These are phyloP conservation scores for Coccomyxa sp. DNA, from an alignment of 139 green algal species.

Conservation along the genomic window DNA sequence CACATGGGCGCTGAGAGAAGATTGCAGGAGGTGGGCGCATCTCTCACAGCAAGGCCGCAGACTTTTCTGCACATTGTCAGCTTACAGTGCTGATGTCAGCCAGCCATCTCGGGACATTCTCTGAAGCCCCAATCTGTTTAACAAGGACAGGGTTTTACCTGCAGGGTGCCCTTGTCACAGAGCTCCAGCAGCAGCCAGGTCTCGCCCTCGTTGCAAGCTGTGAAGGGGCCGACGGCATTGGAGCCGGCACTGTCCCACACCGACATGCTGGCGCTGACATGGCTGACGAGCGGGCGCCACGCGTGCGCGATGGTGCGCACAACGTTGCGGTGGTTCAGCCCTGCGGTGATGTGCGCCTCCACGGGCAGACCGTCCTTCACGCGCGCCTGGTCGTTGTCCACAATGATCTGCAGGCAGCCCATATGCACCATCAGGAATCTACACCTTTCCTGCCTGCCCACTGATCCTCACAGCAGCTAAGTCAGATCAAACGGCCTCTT, in stretches of 20 bases:
- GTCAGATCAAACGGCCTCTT: no score
- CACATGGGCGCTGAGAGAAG: no score
- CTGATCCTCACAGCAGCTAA: no score
- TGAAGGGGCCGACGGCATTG: not conserved
- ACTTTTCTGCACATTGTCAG: no score
- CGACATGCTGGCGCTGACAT: not conserved
- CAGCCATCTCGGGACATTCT: no score
- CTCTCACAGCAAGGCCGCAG: no score
- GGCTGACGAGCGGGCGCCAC: not conserved
- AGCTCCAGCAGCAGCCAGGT: slow-evolving; percentile 36
- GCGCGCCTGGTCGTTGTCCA: slow-evolving; percentile 1
- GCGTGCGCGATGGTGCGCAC: slow-evolving; percentile 21
- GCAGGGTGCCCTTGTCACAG: slow-evolving; percentile 26
- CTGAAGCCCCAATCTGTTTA: no score
- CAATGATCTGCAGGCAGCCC: slow-evolving; percentile 10
- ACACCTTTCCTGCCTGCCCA: no score
- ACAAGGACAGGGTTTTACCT: slow-evolving; percentile 3
- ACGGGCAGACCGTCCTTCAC: not conserved
- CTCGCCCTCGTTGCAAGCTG: slow-evolving; percentile 1
- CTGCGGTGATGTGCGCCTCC: slow-evolving; percentile 8
- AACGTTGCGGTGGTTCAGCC: slow-evolving; percentile 19
- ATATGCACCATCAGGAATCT: no score
- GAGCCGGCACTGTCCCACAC: slow-evolving; percentile 3
- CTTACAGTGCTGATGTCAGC: no score
- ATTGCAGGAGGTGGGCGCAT: no score